Percentiles rank a stretch among this genome's conserved stretches.
phyloP scores from a whole-genome alignment of 805 yeast genomes.

The Cyberlindnera saturnus region DNA sequence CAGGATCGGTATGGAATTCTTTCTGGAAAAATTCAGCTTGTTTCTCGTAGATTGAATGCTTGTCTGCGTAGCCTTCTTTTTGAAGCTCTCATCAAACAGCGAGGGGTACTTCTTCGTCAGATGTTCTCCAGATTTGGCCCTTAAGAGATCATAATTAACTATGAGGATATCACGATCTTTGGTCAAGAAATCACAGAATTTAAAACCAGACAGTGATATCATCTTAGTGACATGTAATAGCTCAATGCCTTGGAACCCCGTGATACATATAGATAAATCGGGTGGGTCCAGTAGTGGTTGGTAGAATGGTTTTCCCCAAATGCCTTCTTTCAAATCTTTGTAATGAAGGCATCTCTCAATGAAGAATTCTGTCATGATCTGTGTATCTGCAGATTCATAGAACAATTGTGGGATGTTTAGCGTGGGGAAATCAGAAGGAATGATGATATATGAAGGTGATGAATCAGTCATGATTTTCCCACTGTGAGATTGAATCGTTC shows the following conservation, averaged over 20 bases:
- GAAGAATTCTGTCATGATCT: conserved; percentile 70
- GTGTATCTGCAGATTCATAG: conserved; percentile 15
- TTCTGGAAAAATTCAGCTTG: conserved; percentile 53
- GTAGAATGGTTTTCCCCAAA: conserved; percentile 54
- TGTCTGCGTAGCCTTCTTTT: conserved; percentile 21
- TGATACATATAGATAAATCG: conserved; percentile 33
- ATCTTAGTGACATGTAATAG: conserved; percentile 63
- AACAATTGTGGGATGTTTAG: conserved; percentile 9
- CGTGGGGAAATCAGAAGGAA: conserved; percentile 18
- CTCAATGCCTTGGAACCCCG: conserved; percentile 79
- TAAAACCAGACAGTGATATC: conserved; percentile 44
- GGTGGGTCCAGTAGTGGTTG: conserved; percentile 15
- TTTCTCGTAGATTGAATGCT: conserved; percentile 41
- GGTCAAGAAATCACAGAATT: conserved; percentile 42
- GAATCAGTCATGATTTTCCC: conserved; percentile 28
- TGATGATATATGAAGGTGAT: conserved; percentile 9
- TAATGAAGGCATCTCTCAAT: conserved; percentile 68
- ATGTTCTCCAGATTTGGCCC: conserved; percentile 35
- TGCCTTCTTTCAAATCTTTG: conserved; percentile 41
- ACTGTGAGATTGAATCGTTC: conserved; percentile 39
- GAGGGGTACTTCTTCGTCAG: conserved; percentile 27
- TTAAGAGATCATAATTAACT: conserved; percentile 43
- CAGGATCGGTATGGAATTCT: conserved; percentile 53
- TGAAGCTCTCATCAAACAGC: conserved; percentile 14
- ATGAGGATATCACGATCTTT: conserved; percentile 50